Base-by-base conservation (phyloP, 306 rosid genomes). In the Calophaca sinica region DNA sequence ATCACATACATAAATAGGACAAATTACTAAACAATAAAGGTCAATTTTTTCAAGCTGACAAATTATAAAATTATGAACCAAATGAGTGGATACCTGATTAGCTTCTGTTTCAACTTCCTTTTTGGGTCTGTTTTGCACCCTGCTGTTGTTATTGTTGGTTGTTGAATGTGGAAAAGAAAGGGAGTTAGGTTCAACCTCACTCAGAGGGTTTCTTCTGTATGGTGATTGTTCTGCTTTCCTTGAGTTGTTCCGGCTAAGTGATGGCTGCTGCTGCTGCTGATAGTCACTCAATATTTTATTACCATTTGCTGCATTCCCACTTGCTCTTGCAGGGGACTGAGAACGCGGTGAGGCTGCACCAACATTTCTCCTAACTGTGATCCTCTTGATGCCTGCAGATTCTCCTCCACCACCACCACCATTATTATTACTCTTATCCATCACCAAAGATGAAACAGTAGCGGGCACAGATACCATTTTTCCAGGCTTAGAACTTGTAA, bases 381-480 rank as follows among this genome's bases (percentile, higher is more conserved):
- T 84, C 86, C 93, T 88, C 89, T 89, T 92, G 50, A 92, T 60
- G 2, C 78, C 75, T 46, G 90, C 74, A 62, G 84, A 74, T 55
- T 84, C 94, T 6, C 84, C 94, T 6, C 84, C 87, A 7, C 79
- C 68, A 35, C 44, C 84, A 33, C 58, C 33, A 26, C 36, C 81
- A 59, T 74, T 86, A 69, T 81, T 84, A 85, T 86, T 91, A 79
- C 88, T 88, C 87, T 87, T 91, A 79, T 91, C 96, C 97, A 85
- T 84, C 70, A 79, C 92, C 70, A 84, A 29, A 3, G 92, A 91
- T 80, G 93, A 64, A 75, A 94, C 92, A 33, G 97, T 86, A 4
- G 99, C 89, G 5, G 99, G 99, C 0, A 92, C 96, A 9, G 98
- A 85, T 29, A 94, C 93, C 99, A 94, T 85, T 80, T 94, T 94